Conservation (phyloP, 192 early-diverging fungal species). For the Paraglomus occultum region DNA sequence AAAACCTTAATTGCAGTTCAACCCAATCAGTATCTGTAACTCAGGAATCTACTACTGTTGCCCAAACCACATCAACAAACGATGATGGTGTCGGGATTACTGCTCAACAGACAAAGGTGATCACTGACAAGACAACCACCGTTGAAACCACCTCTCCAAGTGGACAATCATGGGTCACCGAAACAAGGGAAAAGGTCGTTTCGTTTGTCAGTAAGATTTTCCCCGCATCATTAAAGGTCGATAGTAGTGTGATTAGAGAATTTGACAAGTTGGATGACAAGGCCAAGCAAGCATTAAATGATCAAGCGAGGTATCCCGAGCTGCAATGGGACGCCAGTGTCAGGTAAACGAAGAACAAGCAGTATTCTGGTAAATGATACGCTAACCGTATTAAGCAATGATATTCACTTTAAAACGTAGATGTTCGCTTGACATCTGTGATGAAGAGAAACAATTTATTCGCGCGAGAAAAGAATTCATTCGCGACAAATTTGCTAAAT, state of each 20-base stretch:
- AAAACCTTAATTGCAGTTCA: too few species aligned
- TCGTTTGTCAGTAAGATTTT: background rate
- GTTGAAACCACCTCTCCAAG: too few species aligned
- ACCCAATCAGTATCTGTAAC: too few species aligned
- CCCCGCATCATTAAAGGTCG: background rate
- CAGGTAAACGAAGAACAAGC: background rate
- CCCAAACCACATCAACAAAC: too few species aligned
- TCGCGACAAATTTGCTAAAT: slow-evolving; percentile 63
- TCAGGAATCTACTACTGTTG: too few species aligned
- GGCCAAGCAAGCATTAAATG: background rate
- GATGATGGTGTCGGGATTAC: too few species aligned
- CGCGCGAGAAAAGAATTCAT: slow-evolving; percentile 1
- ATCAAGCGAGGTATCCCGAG: background rate
- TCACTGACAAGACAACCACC: too few species aligned
- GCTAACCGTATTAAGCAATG: background rate
- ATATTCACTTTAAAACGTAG: background rate
- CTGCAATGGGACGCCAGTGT: slow-evolving; percentile 12
- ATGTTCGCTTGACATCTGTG: background rate
- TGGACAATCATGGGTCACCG: too few species aligned
- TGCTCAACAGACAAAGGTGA: too few species aligned
- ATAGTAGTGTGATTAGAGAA: background rate
- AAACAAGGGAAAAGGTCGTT: too few species aligned
- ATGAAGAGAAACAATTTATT: slow-evolving; percentile 16
- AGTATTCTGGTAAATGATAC: background rate
- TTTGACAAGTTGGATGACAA: background rate